Conservation (phyloP, 1,284 basidiomycete genomes). For the Blastosporella zonata region DNA sequence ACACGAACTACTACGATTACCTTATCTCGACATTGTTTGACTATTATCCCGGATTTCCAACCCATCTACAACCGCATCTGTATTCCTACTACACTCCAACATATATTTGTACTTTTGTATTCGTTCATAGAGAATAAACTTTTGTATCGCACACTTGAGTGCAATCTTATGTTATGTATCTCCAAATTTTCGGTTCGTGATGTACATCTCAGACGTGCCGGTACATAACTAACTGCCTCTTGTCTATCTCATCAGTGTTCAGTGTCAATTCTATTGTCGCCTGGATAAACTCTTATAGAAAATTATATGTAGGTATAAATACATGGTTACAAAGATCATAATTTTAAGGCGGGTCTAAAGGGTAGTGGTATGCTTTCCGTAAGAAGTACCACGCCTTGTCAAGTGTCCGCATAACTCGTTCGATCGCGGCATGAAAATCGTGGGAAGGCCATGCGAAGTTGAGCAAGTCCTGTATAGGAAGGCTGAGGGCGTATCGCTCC, state of each 20-base stretch:
- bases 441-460: slow-evolving; percentile 26
- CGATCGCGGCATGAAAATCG: slow-evolving; percentile 18
- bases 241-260: too few species aligned
- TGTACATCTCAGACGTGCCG: too few species aligned
- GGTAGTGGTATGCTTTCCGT: slow-evolving; percentile 54
- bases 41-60: slow-evolving; percentile 9
- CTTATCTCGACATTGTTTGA: not conserved
- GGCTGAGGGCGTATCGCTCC: slow-evolving; percentile 20
- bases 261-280: too few species aligned
- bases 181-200: too few species aligned
- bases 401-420: slow-evolving; percentile 34
- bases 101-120: not conserved
- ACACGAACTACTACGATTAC: slow-evolving; percentile 4
- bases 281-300: too few species aligned
- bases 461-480: slow-evolving; percentile 22
- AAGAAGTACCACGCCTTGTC: slow-evolving; percentile 46
- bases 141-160: not conserved
- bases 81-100: slow-evolving; percentile 11
- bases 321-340: slow-evolving; percentile 3
- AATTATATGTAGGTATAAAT: not conserved
- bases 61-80: slow-evolving; percentile 8
- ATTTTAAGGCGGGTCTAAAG: slow-evolving; percentile 45
- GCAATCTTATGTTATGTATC: too few species aligned
- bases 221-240: too few species aligned
- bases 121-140: not conserved